Base-by-base conservation (phyloP, 192 early-diverging fungal genomes). In the Coemansia aciculifera region DNA sequence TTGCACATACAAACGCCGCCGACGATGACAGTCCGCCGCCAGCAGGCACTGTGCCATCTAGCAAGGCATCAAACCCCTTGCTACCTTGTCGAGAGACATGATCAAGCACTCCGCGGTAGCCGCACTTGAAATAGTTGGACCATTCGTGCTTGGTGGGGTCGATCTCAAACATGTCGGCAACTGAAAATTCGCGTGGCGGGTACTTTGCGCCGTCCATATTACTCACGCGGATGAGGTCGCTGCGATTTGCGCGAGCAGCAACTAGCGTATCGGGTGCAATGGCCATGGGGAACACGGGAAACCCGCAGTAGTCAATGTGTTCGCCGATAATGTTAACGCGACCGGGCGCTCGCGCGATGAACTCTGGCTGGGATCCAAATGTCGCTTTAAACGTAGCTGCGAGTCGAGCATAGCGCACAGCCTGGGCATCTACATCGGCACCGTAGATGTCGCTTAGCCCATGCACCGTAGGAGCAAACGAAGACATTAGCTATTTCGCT, bases 251-350 rank as follows among this genome's bases (percentile, higher is more conserved):
- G 24, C 71, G 69, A 5, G 59, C 79, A 4, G 79, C 79, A 17
- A 81, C 70, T 17, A 81, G 70, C 0, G 60, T 67, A 32, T 81
- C 79, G 12, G 92, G 86, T 44, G 90, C 92, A 68, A 98, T 90
- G 40, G 95, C 96, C 95, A 97, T 97, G 37, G 96, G 96, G 23
- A 98, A 86, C 15, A 98, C 96, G 17, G 92, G 92, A 65, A 91
- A 93, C 24, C 95, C 96, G 68, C 89, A 90, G 84, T 97, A 97
- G 84, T 98, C 96, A 52, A 98, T 92, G 74, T 98, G 96, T 73
- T 98, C 96, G 38, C 95, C 96, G 73, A 98, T 98, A 36, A 98
- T 84, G 83, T 98, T 98, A 34, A 96, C 94, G n/a, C 95, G 86
- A 39, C 96, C 96, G 3, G 96, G 95, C 3, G 92, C 89, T 34